A percentile compares a stretch with the other conserved stretches of the same genome.
These are phyloP conservation scores for Phyllosticta capitalensis DNA, from an alignment of 2,329 filamentous ascomycete species.

Conservation along the genomic window DNA sequence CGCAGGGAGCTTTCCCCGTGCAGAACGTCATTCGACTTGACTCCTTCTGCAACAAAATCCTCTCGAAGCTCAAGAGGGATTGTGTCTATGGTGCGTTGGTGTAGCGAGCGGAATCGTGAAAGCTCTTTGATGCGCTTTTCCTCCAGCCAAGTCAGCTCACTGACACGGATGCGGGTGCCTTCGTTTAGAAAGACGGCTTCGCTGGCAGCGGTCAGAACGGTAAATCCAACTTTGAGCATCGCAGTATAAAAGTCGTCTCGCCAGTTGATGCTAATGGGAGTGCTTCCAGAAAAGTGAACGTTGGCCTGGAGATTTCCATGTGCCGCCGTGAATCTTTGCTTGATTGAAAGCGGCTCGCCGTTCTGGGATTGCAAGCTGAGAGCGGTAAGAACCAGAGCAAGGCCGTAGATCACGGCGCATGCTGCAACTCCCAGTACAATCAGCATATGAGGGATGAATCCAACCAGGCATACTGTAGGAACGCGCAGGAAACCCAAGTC, in stretches of 20 bases:
- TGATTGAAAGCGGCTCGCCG: slow-evolving; percentile 35
- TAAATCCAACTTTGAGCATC: slow-evolving; percentile 76
- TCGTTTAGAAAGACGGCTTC: slow-evolving; percentile 95
- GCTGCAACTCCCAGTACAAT: slow-evolving; percentile 69
- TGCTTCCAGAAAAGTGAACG: slow-evolving; percentile 60
- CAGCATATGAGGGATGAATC: slow-evolving; percentile 88
- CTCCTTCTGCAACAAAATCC: slow-evolving; percentile 29
- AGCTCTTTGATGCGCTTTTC: slow-evolving; percentile 74
- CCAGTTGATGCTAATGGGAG: slow-evolving; percentile 64
- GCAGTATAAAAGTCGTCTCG: slow-evolving; percentile 95
- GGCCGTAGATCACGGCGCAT: slow-evolving; percentile 65
- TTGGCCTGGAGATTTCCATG: slow-evolving; percentile 90
- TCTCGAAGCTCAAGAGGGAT: slow-evolving; percentile 36
- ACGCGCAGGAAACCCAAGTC: slow-evolving; percentile 70
- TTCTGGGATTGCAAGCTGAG: slow-evolving; percentile 50
- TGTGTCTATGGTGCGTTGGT: slow-evolving; percentile 25
- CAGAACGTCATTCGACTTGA: slow-evolving; percentile 22
- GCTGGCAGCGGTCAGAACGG: slow-evolving; percentile 81
- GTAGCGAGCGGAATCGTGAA: slow-evolving; percentile 40
- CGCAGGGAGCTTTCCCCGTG: slow-evolving; percentile 23
- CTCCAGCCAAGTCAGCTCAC: slow-evolving; percentile 80
- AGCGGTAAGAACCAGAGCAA: slow-evolving; percentile 69
- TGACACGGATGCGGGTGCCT: slow-evolving; percentile 64
- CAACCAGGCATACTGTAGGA: slow-evolving; percentile 88
- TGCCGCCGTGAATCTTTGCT: slow-evolving; percentile 57